Base-by-base conservation (phyloP, 345 rosid species). In the Carallia pectinifolia region DNA sequence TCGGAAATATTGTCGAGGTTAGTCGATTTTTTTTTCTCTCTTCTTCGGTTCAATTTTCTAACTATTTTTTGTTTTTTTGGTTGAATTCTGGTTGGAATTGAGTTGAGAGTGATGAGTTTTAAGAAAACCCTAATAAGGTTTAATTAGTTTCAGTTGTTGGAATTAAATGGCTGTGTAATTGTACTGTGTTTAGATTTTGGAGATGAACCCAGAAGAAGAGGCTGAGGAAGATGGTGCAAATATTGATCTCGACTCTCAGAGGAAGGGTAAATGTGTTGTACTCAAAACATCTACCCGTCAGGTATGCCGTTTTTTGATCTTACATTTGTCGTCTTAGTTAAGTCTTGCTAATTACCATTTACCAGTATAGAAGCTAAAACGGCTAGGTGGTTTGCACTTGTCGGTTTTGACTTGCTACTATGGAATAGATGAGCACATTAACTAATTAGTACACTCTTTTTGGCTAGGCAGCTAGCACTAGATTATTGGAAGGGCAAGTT, bases 151-250 rank as follows among this genome's bases (percentile, higher is more conserved):
- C 31, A 8, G 7, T 55, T 8, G 23, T 23, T 40, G 23, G 4
- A 30, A 18, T 12, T 39, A 3, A 19, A 55, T 19, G 4, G 30
- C 30, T 31, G 19, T 37, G 9, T 33, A 23, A 16, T 44, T 44
- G 50, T 44, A 16, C 4, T 15, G 3, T 56, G 10, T 30, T 33
- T 64, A 96, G 99, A 96, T 96, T 58, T 72, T 92, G 80, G 98
- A 96, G 77, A 96, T 92, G 98, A 96, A 92, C 72, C 99, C 98
- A 0, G 99, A 96, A 62, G 98, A 92, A n/a, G 99, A 92, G 70
- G 98, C 93, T 30, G 99, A 96, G 84, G 99, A 96, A 79, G 99
- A 96, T 71, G 99, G 99, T 53, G 99, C 99, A 6, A 96, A 96
- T 67, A 86, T 96, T 74, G 99, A 96, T 82, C 99, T 96, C 68